Conservation (phyloP, 2,329 filamentous ascomycete genomes). For the Xylariaceae sp. region DNA sequence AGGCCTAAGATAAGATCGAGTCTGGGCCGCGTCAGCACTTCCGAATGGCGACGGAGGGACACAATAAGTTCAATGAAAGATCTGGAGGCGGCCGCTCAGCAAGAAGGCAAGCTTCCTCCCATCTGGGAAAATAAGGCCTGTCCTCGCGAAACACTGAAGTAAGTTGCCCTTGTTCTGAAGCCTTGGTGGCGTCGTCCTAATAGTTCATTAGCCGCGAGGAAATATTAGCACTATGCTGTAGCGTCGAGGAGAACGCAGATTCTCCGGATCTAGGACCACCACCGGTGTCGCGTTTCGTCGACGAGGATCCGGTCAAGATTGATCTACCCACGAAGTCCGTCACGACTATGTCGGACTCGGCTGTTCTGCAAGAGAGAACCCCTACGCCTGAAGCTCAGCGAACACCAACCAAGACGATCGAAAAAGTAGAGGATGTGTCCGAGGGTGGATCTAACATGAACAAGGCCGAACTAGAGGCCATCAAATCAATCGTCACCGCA, state of each 20-base stretch:
- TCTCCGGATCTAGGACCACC: slow-evolving; percentile 72
- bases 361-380: slow-evolving; percentile 13
- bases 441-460: slow-evolving; percentile 1
- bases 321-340: slow-evolving; percentile 47
- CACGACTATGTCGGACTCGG: slow-evolving; percentile 12
- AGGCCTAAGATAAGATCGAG: slow-evolving; percentile 46
- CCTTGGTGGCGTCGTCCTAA: slow-evolving; percentile 26
- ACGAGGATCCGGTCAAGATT: slow-evolving; percentile 57
- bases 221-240: slow-evolving; percentile 60
- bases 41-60: slow-evolving; percentile 59
- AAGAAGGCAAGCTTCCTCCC: slow-evolving; percentile 62
- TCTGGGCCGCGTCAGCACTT: slow-evolving; percentile 49
- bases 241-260: slow-evolving; percentile 53
- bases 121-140: slow-evolving; percentile 72
- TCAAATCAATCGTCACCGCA: neutral
- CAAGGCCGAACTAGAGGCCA: neutral
- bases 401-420: slow-evolving; percentile 10
- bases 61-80: slow-evolving; percentile 47
- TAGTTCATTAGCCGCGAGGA: slow-evolving; percentile 55
- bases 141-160: slow-evolving; percentile 71
- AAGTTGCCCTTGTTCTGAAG: slow-evolving; percentile 5
- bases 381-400: slow-evolving; percentile 5
- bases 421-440: slow-evolving; percentile 5
- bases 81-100: slow-evolving; percentile 51
- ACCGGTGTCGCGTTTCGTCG: slow-evolving; percentile 60